Evolutionary conservation across 78 protist genomes (phyloP).

Genomic region (Mantamonas sphyraenae): DNA sequence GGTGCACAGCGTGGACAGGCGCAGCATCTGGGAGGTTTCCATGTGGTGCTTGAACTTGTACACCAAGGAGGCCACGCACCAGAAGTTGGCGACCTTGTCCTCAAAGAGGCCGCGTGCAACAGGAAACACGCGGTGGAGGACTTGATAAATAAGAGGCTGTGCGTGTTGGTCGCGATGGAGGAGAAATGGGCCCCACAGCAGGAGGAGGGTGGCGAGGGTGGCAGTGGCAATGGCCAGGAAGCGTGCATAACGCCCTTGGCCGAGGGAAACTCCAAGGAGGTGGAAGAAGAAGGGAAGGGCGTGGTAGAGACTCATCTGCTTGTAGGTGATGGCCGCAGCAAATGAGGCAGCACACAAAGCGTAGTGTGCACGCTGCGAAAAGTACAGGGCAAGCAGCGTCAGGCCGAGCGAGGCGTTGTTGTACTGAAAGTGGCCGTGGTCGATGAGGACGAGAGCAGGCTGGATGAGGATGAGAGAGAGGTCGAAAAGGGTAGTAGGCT

Average conservation of each 20-base stretch:
- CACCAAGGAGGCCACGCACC: slow-evolving; percentile 67
- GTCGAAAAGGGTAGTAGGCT: background rate
- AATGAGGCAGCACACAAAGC: slow-evolving; percentile 30
- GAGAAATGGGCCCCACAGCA: background rate
- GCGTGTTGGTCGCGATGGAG: too few relatives aligned
- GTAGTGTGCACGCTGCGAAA: too few relatives aligned
- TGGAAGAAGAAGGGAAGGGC: slow-evolving; percentile 69
- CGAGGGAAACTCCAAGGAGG: slow-evolving; percentile 30
- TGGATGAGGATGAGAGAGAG: slow-evolving; percentile 49
- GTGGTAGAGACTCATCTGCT: slow-evolving; percentile 83
- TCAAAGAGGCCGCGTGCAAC: slow-evolving; percentile 80
- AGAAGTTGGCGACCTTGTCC: slow-evolving; percentile 91
- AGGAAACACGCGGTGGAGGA: slow-evolving; percentile 80
- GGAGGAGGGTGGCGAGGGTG: too few relatives aligned
- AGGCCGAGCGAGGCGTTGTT: slow-evolving; percentile 79
- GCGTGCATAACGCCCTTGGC: background rate
- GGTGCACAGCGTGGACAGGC: background rate
- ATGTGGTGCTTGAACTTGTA: slow-evolving; percentile 34
- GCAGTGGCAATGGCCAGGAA: too few relatives aligned
- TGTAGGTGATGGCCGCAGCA: slow-evolving; percentile 55
- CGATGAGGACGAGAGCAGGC: slow-evolving; percentile 75
- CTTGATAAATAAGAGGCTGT: slow-evolving; percentile 16
- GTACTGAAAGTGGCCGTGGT: slow-evolving; percentile 95
- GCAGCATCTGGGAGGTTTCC: background rate
- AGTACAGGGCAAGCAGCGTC: too few relatives aligned